Evolutionary conservation across 1,284 basidiomycete species (phyloP), one percentile per base, ranked within the genome.

Genomic region (Ceraceosorus bombacis): DNA sequence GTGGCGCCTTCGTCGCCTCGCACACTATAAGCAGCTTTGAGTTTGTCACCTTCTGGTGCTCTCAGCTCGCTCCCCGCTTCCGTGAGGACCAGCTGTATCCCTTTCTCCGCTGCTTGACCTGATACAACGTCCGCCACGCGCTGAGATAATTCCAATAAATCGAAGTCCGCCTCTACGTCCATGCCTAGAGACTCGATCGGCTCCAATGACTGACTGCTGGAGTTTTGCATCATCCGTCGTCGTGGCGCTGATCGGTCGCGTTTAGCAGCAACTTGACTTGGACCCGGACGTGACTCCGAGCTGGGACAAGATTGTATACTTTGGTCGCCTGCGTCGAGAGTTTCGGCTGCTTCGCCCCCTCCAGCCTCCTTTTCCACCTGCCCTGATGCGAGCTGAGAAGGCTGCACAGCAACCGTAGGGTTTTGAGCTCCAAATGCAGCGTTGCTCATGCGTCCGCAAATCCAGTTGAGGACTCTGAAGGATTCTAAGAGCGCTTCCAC

Each of bases 401-500:
- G 27, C 27, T 27, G 27, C 27, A 27, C 27, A 27, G 27, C 27
- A 3, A 27, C 2, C 27, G 27, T 27, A 27, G 27, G 27, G 27
- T 27, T 1, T 27, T 27, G 27, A 27, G 27, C 27, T 27, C 27
- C 27, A 3, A 27, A 27, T 27, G 27, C 27, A 27, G 27, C 27
- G 5, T 55, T 59, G 13, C 38, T 51, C 50, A 48, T 49, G 13
- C 49, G 40, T 7, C 51, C 53, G 10, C 60, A 62, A 46, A 70
- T 43, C 70, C 70, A 72, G n/a, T 70, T 63, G 43, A 70, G 53
- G n/a, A 59, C 58, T 36, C 68, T 61, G 53, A 60, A 70, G 0
- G 66, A 65, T 39, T 70, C 70, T n/a, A 69, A 50, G 10, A 72
- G 59, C 4, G 70, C 70, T 49, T 62, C 64, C 48, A 72, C 59